These are phyloP conservation scores for Suillus spraguei DNA, from an alignment of 768 basidiomycete genomes.

Conservation along the genomic window DNA sequence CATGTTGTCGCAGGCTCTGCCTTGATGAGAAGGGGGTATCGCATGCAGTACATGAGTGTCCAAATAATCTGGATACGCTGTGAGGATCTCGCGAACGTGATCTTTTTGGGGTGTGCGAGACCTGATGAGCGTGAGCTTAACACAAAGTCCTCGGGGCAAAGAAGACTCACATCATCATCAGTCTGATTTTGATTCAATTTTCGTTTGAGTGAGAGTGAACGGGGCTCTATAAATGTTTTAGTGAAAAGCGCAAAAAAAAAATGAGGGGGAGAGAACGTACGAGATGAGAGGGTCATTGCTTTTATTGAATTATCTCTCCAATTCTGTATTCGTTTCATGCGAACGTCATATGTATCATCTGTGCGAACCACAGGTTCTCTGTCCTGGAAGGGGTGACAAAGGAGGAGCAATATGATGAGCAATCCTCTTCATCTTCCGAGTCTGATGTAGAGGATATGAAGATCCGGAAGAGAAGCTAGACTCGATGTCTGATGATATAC, in stretches of 20 bases:
- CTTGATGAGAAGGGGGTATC: conserved; percentile 64
- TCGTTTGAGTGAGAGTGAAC: conserved; percentile 50
- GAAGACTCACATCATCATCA: conserved; percentile 45
- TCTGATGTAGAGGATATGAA: conserved; percentile 37
- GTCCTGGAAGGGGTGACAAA: conserved; percentile 40
- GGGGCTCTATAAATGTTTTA: conserved; percentile 16
- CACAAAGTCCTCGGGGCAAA: conserved; percentile 8
- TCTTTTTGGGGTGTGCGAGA: conserved; percentile 59
- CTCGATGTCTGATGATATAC: conserved; percentile 35
- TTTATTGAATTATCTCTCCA: conserved; percentile 67
- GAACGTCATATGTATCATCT: conserved; percentile 53
- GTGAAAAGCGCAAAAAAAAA: conserved; percentile 14
- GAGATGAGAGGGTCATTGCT: conserved; percentile 42
- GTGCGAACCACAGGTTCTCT: conserved; percentile 30
- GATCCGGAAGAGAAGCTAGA: conserved; percentile 41
- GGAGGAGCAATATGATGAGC: conserved; percentile 76
- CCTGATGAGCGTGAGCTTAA: conserved; percentile 33
- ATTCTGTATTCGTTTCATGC: conserved; percentile 67
- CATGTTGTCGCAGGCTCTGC: conserved; percentile 65
- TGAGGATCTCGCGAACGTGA: conserved; percentile 48
- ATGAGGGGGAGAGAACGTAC: conserved; percentile 35
- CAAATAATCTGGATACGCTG: conserved; percentile 41
- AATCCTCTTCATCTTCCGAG: conserved; percentile 47
- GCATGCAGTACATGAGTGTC: conserved; percentile 75
- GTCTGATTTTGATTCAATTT: conserved; percentile 38